Base-by-base conservation (phyloP, 108 stramenopile genomes). In the Nannochloropsis granulata region DNA sequence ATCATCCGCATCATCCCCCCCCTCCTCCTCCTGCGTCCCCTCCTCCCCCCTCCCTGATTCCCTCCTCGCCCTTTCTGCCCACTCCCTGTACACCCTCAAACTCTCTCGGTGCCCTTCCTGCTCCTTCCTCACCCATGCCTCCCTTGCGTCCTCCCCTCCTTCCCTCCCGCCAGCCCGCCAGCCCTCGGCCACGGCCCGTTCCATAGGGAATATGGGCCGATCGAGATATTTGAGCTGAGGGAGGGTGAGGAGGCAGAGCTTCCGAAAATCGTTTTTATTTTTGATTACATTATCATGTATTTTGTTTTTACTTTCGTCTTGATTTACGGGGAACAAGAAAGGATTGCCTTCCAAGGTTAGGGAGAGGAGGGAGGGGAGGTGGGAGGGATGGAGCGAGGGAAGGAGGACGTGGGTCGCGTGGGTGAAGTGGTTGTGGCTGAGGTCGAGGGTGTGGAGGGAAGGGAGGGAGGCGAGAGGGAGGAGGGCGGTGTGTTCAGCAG, bases 191-290 rank as follows among this genome's bases (percentile, higher is more conserved):
- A 84, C 84, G 12, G 85, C 89, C 71, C 93, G 90, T 84, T 94
- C 94, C 19, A 42, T 79, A 12, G 93, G 93, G 79, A 93, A 93
- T 14, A 94, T 84, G 13, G 94, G 94, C 0, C 94, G 92, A 91
- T 94, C 94, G 25, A 94, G 86, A 83, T 94, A 94, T 14, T 80
- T 56, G 26, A 94, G 83, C 23, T 80, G 81, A 21, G 93, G 94
- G 44, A 90, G 84, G 13, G 83, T 83, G 24, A 84, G 81, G 79
- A 94, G 90, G 82, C 91, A 82, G 46, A 88, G 92, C 89, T 94
- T 94, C 19, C 94, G 91, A 90, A 93, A 94, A 81, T 92, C 84
- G 26, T 91, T 34, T 34, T 34, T 34, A 34, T 34, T 34, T 34
- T 34, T 34, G 34, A 34, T 34, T 34, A 34, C 34, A 34, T 34